Base-by-base conservation (phyloP, 805 yeast genomes). In the Ogataea degrootiae region DNA sequence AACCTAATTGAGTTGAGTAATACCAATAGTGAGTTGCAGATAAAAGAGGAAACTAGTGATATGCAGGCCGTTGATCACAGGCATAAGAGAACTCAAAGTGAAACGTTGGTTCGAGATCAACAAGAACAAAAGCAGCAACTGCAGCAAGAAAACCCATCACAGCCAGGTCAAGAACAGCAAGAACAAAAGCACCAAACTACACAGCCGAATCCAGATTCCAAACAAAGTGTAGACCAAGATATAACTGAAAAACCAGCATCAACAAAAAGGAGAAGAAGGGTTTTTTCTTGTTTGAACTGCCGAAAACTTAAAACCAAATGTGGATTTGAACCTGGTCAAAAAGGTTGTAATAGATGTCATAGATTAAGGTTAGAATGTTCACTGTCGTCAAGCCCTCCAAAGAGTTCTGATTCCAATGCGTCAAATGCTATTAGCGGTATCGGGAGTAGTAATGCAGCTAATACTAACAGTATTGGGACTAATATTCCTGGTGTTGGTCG, bases 301-400 rank as follows among this genome's bases (percentile, higher is more conserved):
- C 66, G 84, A 14, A 75, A 71, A 56, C 68, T 78, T 49, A 80
- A 80, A 57, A 80, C 85, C 1, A 69, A 83, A 48, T 80, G 86
- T 59, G 82, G 76, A 48, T 73, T 70, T 52, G 77, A 75, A 38
- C 69, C 71, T 0, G 55, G 63, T 2, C 57, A 60, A 12, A 71
- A 69, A 5, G 71, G 72, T 51, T 80, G 85, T 53, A 77, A 76
- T 47, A 66, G 84, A 29, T 80, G 86, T 52, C 65, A 62, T 39
- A 69, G 78, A 29, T 55, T 80, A 37, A 61, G 73, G 39, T 55
- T 78, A 8, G 70, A 67, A 0, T 80, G 86, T 51, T 76, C 82
- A 0, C 55, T 79, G 38, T 66, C 76, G 15, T 23, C 41, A 14
- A 26, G 19, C 3, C 7, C 9, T 16, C 34, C 38, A 12, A 14